Base-by-base conservation (phyloP, 441 rosid genomes). In the Iberis amara region DNA sequence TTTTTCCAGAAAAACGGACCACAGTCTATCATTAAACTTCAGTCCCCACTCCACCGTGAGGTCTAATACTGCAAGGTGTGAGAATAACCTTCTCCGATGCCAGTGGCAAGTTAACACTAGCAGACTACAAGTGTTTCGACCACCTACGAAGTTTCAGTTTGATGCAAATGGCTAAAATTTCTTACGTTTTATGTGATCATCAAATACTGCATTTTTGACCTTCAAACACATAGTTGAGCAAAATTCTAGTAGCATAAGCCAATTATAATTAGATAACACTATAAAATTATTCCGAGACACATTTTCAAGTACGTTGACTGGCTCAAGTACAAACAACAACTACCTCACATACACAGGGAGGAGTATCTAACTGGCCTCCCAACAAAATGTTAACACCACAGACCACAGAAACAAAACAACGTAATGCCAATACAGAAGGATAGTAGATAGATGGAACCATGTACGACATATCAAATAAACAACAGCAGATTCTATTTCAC, bases 371-470 rank as follows among this genome's bases (percentile, higher is more conserved):
- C 21, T 18, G 21, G 21, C 21, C 21, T 18, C 21, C 21, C 21
- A 18, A 18, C 21, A 18, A 18, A 18, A 18, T 18, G 21, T 18
- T 50, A 50, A 8, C 33, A 52, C 38, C 9, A 18, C 5, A 9
- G 26, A 65, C 11, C 46, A 49, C 9, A 39, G 50, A 47, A 57
- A 43, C 43, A 15, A 39, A 46, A 32, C 32, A 52, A 43, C 9
- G 50, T 33, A n/a, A 54, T 59, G 50, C 26, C 61, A 52, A 6
- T 8, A 27, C 18, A 54, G 35, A 48, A 48, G 26, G 40, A 26
- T 35, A 53, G 24, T 39, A 65, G 40, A 32, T 58, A 24, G 5
- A 52, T 10, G 27, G 57, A 54, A 35, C 24, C 36, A 54, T 36
- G 47, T 53, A 35, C 15, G 35, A 54, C 27, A 40, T 13, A 66